phyloP scores from a whole-genome alignment of 495 filamentous ascomycete species.

The Xylaria palmicola region DNA sequence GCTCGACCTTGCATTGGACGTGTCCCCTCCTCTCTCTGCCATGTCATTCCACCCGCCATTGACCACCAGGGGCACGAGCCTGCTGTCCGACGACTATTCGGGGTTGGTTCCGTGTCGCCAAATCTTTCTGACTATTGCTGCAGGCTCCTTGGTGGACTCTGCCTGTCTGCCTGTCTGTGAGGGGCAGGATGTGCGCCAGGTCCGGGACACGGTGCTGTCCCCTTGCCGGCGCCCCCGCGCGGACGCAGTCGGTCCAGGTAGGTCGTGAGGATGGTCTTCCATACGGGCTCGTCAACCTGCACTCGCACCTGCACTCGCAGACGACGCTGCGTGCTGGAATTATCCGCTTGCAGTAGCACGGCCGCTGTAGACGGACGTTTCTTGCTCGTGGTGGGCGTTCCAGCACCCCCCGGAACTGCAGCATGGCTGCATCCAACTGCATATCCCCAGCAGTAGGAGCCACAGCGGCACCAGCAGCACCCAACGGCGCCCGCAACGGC shows the following conservation, averaged over 20 bases:
- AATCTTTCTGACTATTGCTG: neutral
- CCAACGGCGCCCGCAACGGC: too few species aligned
- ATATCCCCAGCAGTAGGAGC: too few species aligned
- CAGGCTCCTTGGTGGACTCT: neutral
- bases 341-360: neutral
- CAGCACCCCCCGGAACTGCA: neutral
- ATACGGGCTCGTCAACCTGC: neutral
- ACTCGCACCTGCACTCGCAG: neutral
- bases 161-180: neutral
- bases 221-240: neutral
- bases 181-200: too few species aligned
- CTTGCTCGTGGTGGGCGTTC: neutral
- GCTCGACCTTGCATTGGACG: neutral
- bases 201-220: too few species aligned
- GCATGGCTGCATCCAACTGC: neutral
- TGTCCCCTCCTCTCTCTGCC: neutral
- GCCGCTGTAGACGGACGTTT: neutral
- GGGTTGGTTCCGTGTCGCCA: neutral
- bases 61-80: neutral
- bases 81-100: neutral
- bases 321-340: constrained; percentile 9
- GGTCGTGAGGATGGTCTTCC: neutral
- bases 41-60: too few species aligned
- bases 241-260: neutral
- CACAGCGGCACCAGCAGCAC: too few species aligned